Evolutionary conservation across 495 filamentous ascomycete genomes (phyloP).

Genomic region (Pseudoneurospora amorphoporcata): DNA sequence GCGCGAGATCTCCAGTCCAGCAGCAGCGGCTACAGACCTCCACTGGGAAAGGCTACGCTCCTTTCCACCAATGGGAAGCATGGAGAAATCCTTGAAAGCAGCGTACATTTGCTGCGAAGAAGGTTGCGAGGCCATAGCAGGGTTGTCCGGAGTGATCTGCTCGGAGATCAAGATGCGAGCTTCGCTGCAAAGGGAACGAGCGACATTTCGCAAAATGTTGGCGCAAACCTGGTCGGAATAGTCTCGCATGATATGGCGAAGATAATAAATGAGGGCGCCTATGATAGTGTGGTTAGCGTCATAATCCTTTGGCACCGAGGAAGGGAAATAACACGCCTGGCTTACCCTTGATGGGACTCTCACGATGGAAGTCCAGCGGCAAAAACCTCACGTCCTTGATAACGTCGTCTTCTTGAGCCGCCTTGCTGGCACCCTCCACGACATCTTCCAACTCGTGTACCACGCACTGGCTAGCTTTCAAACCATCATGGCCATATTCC

Average conservation of each 20-base stretch:
- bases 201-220: slow-evolving; percentile 18
- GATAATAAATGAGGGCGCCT: slow-evolving; percentile 26
- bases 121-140: not conserved
- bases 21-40: slow-evolving; percentile 12
- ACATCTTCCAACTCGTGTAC: slow-evolving; percentile 27
- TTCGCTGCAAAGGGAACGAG: slow-evolving; percentile 12
- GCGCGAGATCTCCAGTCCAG: slow-evolving; percentile 22
- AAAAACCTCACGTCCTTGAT: slow-evolving; percentile 17
- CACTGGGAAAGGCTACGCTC: slow-evolving; percentile 27
- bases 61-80: slow-evolving; percentile 30
- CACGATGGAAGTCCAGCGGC: slow-evolving; percentile 20
- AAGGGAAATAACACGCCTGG: not conserved
- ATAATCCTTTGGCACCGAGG: not conserved
- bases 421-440: slow-evolving; percentile 5
- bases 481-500: slow-evolving; percentile 4
- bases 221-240: slow-evolving; percentile 24
- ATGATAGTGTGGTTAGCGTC: not conserved
- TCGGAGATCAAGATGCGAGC: slow-evolving; percentile 26
- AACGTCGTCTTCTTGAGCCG: slow-evolving; percentile 6
- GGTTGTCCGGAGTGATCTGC: slow-evolving; percentile 18
- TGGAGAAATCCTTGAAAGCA: slow-evolving; percentile 26
- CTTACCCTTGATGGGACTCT: slow-evolving; percentile 19
- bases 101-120: slow-evolving; percentile 9
- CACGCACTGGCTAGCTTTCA: slow-evolving; percentile 20
- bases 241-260: slow-evolving; percentile 27